phyloP scores from a whole-genome alignment of 257 asterid species.

The Solanum rostratum region DNA sequence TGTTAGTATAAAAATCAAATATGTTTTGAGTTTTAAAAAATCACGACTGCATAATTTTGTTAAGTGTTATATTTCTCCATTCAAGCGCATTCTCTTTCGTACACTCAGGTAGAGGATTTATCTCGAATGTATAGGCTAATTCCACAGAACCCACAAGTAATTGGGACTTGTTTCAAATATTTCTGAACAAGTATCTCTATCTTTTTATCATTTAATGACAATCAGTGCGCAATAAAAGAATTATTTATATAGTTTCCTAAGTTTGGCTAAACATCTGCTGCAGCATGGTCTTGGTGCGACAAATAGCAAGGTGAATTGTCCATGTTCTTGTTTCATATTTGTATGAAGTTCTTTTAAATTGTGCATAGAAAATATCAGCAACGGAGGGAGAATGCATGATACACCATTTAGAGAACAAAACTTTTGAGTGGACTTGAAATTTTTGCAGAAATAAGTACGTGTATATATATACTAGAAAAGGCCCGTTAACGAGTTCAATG shows the following conservation, averaged over 20 bases:
- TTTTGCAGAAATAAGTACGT: background rate
- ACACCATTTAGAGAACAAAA: background rate
- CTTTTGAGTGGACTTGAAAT: background rate
- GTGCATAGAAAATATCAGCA: background rate
- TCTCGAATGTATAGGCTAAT: conserved; percentile 56
- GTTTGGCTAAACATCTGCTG: background rate
- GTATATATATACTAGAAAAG: no score
- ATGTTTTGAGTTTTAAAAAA: background rate
- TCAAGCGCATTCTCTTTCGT: background rate
- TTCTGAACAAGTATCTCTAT: conserved; percentile 33
- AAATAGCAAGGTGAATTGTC: conserved; percentile 23
- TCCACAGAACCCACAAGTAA: conserved; percentile 20
- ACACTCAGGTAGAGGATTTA: conserved; percentile 36
- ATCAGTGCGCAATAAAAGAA: background rate
- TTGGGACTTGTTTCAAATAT: conserved; percentile 22
- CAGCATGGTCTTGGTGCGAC: conserved; percentile 35
- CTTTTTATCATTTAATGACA: background rate
- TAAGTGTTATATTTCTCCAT: background rate
- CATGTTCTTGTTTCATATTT: background rate
- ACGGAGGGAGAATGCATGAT: background rate
- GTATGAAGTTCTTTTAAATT: background rate
- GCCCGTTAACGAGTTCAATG: no score
- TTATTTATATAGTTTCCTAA: background rate
- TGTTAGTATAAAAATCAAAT: no score
- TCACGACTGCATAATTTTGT: background rate